Conservation (phyloP, 495 filamentous ascomycete species). For the Podospora australis region DNA sequence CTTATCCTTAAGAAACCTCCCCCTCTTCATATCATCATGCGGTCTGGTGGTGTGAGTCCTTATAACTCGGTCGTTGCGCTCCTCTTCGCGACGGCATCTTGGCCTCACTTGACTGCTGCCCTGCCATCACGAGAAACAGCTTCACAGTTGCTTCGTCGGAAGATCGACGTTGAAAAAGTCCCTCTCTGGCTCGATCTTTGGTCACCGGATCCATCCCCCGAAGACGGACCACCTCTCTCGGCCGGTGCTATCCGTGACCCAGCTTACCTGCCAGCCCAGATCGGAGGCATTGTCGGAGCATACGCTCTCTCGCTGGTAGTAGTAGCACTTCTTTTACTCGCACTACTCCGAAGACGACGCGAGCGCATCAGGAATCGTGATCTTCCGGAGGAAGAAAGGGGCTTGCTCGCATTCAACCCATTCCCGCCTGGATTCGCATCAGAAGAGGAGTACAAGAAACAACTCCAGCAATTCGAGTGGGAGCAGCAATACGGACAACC, state of each 20-base stretch:
- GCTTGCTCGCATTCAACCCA: conserved; percentile 17
- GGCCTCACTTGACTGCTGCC: conserved; percentile 26
- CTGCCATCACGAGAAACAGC: conserved; percentile 15
- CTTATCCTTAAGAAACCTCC: no score
- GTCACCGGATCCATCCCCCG: conserved; percentile 49
- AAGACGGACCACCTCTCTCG: conserved; percentile 52
- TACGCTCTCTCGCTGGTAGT: conserved; percentile 69
- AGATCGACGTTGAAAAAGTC: no score
- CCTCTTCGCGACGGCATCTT: conserved; percentile 28
- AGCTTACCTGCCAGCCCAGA: conserved; percentile 61
- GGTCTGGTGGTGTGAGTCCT: conserved; percentile 12
- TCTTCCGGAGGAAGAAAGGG: conserved; percentile 13
- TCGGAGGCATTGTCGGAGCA: conserved; percentile 71
- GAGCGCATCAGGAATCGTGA: conserved; percentile 31
- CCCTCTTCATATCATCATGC: conserved; percentile 33
- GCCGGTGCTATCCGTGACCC: conserved; percentile 49
- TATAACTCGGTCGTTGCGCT: conserved; percentile 29
- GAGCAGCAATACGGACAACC: conserved; percentile 2
- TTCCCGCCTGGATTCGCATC: conserved; percentile 27
- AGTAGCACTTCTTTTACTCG: conserved; percentile 58
- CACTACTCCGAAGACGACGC: conserved; percentile 38
- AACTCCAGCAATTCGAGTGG: conserved; percentile 8
- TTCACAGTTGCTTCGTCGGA: conserved; percentile 28
- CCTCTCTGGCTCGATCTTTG: conserved; percentile 48
- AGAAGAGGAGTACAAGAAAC: conserved; percentile 27